These are phyloP conservation scores for Magnolia sinica DNA, from an alignment of 164 flowering plant genomes.

Conservation along the genomic window DNA sequence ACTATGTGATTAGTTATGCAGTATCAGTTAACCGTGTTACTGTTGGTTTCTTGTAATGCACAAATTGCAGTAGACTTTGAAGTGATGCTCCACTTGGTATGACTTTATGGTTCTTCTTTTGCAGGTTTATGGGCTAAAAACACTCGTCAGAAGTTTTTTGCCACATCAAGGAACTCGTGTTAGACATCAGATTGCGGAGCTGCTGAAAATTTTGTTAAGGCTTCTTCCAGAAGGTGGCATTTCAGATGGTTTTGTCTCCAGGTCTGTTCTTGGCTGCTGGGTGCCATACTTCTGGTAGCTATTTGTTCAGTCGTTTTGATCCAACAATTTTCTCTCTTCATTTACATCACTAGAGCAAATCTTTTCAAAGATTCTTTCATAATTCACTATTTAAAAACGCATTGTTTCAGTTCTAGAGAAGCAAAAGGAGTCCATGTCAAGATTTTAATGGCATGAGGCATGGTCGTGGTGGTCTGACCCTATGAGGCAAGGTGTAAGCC, in stretches of 20 bases:
- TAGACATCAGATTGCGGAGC: slow-evolving; percentile 30
- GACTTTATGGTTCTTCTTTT: background rate
- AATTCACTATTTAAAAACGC: background rate
- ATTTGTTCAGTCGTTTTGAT: background rate
- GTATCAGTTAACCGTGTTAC: background rate
- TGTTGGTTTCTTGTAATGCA: background rate
- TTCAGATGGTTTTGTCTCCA: slow-evolving; percentile 24
- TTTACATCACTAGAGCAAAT: background rate
- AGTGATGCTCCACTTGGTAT: background rate
- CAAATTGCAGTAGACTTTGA: background rate
- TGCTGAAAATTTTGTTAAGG: slow-evolving; percentile 48
- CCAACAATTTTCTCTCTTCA: background rate
- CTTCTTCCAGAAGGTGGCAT: slow-evolving; percentile 40
- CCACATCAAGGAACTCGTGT: slow-evolving; percentile 47
- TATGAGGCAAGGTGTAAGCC: no score
- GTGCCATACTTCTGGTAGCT: background rate
- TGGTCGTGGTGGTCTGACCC: no score
- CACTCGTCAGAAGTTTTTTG: slow-evolving; percentile 68
- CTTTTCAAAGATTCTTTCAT: background rate
- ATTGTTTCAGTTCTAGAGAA: background rate
- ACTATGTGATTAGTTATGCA: background rate
- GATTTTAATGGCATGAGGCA: no score
- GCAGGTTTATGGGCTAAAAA: slow-evolving; percentile 85
- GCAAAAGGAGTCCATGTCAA: no score
- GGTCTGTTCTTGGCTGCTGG: slow-evolving; percentile 34